Evolutionary conservation across 441 rosid genomes (phyloP).

Genomic region (Viola pubescens): DNA sequence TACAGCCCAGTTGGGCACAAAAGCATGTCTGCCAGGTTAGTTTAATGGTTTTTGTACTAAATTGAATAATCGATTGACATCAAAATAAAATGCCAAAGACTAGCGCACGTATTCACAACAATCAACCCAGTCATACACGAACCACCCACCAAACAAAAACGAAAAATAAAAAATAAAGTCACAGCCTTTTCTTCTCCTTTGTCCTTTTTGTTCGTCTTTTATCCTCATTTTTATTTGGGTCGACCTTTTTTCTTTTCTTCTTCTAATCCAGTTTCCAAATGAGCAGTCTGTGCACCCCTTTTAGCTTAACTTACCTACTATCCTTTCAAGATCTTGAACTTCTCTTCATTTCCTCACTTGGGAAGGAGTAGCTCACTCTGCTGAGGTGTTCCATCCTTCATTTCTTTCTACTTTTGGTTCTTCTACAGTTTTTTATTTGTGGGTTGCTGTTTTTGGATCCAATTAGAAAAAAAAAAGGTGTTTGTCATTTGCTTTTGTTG

Average conservation of each 20-base stretch:
- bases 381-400: not conserved
- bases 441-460: not conserved
- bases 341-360: conserved; percentile 2
- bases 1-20: too few relatives aligned
- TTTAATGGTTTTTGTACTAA: too few relatives aligned
- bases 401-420: not conserved
- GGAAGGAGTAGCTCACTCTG: not conserved
- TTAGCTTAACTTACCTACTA: not conserved
- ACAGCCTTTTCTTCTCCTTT: too few relatives aligned
- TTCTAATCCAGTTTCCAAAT: not conserved
- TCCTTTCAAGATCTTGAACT: not conserved
- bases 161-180: too few relatives aligned
- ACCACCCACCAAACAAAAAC: too few relatives aligned
- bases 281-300: not conserved
- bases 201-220: too few relatives aligned
- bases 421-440: not conserved
- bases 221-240: too few relatives aligned
- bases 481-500: not conserved
- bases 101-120: too few relatives aligned
- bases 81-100: too few relatives aligned
- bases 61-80: too few relatives aligned
- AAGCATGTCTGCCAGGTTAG: too few relatives aligned
- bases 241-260: not conserved
- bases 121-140: too few relatives aligned
- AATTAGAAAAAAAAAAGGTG: not conserved